Base-by-base conservation (phyloP, 805 yeast genomes). In the Saturnispora dispora region DNA sequence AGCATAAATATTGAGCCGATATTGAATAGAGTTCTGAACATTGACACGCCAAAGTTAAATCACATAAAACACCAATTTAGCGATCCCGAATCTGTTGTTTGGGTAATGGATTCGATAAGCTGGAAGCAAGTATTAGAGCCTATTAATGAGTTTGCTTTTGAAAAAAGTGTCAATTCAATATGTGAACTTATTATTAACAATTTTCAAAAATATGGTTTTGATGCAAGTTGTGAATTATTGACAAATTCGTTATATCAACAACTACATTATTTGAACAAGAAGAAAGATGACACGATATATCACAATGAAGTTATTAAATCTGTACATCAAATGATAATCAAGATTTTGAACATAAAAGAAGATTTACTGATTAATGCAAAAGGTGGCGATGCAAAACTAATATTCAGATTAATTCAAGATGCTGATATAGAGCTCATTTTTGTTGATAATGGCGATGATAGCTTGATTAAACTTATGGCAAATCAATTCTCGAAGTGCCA, bases 321-420 rank as follows among this genome's bases (percentile, higher is more conserved):
- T 6, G 27, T 45, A 30, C 45, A 39, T 33, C 15, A 13, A 22
- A 25, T 50, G 40, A 30, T 50, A 2, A 50, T 50, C 5, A 30
- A 7, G 3, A 44, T 50, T 20, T 30, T 45, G 3, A 22, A 39
- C 6, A 15, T 22, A 9, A 17, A 50, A 13, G 22, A 27, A 22
- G 43, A 35, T 4, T 13, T 30, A 9, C 10, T 48, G 17, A 32
- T n/a, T 17, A 23, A 23, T n/a, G 51, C 51, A 17, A 17, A 22
- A 7, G 36, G 32, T 10, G 51, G 40, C 25, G 44, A 54, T 20
- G 50, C 53, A 5, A 30, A 30, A 6, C 3, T 11, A n/a, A 13
- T 54, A 13, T 54, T 54, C 20, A 54, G 48, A 17, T 39, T 54
- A 13, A 48, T 54, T 39, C 53, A 52, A 45, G 47, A 46, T 36